Conservation (phyloP, 2,329 filamentous ascomycete species). For the Gaeumannomyces sp. region DNA sequence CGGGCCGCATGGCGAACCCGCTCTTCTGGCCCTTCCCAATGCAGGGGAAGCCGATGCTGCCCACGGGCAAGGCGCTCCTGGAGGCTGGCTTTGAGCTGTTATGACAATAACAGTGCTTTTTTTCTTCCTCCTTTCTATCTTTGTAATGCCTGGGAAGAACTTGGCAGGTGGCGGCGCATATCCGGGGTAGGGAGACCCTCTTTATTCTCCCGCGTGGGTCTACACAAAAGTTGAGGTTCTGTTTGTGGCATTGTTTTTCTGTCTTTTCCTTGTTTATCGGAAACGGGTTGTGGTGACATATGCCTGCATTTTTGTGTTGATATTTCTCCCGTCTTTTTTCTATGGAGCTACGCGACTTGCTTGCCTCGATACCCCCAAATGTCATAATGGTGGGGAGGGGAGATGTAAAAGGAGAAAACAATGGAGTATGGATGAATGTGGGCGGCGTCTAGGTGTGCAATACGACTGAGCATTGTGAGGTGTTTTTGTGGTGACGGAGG, state of each 20-base stretch:
- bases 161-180: too few relatives aligned
- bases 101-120: slow-evolving; percentile 13
- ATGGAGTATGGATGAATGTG: too few relatives aligned
- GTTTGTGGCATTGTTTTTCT: not conserved
- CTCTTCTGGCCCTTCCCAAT: slow-evolving; percentile 57
- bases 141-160: not conserved
- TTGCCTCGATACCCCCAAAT: not conserved
- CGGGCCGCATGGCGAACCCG: slow-evolving; percentile 42
- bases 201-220: too few relatives aligned
- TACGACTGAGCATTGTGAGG: too few relatives aligned
- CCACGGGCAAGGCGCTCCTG: slow-evolving; percentile 38
- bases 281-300: not conserved
- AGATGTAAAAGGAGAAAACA: too few relatives aligned
- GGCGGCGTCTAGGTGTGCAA: too few relatives aligned
- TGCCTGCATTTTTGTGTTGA: not conserved
- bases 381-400: too few relatives aligned
- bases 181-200: too few relatives aligned
- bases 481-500: too few relatives aligned
- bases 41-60: slow-evolving; percentile 50
- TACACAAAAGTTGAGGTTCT: not conserved
- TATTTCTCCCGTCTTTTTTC: not conserved
- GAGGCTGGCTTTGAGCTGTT: slow-evolving; percentile 46
- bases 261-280: not conserved
- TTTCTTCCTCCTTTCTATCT: not conserved
- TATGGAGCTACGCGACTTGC: not conserved